These are phyloP conservation scores for Aquilaria agallochum DNA, from an alignment of 441 rosid genomes.

Conservation along the genomic window DNA sequence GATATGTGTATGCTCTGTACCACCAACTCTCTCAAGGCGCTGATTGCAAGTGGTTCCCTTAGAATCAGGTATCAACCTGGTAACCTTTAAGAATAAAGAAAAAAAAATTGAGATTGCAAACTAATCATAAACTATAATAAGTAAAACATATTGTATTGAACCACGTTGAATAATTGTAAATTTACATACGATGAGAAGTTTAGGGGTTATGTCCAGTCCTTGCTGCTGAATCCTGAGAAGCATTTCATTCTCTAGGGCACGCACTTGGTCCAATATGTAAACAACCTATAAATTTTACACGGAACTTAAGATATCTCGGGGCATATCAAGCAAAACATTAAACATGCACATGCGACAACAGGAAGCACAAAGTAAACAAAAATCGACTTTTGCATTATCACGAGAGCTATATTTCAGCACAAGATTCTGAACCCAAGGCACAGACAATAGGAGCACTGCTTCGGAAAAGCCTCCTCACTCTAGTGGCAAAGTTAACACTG, in stretches of 20 bases:
- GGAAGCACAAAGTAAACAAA: conserved; percentile 3
- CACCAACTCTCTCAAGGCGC: conserved; percentile 87
- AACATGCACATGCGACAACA: neutral
- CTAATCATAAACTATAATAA: conserved; percentile 1
- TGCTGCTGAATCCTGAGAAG: conserved; percentile 75
- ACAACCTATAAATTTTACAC: conserved; percentile 54
- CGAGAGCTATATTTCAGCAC: no score
- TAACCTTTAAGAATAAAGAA: conserved; percentile 45
- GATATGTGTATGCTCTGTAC: conserved; percentile 82
- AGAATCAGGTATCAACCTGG: conserved; percentile 90
- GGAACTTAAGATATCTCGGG: neutral
- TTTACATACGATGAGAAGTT: conserved; percentile 78
- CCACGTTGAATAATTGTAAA: conserved; percentile 3
- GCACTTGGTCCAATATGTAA: conserved; percentile 96
- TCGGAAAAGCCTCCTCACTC: no score
- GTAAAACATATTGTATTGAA: neutral
- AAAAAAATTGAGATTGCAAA: conserved; percentile 11
- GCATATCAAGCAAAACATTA: neutral
- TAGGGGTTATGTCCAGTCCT: conserved; percentile 85
- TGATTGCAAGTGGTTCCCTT: conserved; percentile 96
- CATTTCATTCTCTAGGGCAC: conserved; percentile 94
- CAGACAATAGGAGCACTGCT: no score
- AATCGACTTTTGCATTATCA: neutral
- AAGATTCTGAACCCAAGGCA: no score
- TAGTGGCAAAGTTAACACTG: no score